Percentiles rank a stretch among this genome's conserved stretches.
phyloP scores from a whole-genome alignment of 225 moss, liverwort and hornwort species.

The Polytrichum formosum region DNA sequence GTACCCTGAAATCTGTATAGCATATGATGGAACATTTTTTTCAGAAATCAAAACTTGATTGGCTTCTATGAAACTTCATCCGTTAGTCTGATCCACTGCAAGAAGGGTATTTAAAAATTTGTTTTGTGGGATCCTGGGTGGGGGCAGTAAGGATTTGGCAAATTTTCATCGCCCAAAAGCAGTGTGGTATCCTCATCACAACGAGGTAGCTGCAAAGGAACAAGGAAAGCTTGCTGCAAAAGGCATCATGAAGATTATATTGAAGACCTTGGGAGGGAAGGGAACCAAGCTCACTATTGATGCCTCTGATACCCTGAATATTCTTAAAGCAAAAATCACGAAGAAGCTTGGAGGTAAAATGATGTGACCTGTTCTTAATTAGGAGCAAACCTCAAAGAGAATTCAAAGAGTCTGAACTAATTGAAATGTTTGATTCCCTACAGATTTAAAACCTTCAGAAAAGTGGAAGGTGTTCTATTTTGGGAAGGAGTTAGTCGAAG shows the following conservation, averaged over 20 bases:
- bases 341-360: conserved; percentile 92
- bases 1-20: too few relatives aligned
- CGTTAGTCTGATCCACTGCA: too few relatives aligned
- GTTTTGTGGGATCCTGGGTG: neutral
- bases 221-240: conserved; percentile 91
- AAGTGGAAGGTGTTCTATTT: conserved; percentile 85
- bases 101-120: too few relatives aligned
- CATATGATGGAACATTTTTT: too few relatives aligned
- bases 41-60: too few relatives aligned
- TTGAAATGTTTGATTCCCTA: conserved; percentile 30
- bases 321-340: conserved; percentile 76
- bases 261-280: conserved; percentile 97
- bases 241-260: conserved; percentile 92
- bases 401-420: conserved; percentile 18
- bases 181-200: conserved; percentile 99
- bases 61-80: too few relatives aligned
- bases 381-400: conserved; percentile 11
- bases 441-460: conserved; percentile 95
- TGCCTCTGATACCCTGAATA: conserved; percentile 85
- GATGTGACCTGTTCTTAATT: conserved; percentile 9
- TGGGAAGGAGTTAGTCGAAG: conserved; percentile 88
- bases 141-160: conserved; percentile 91
- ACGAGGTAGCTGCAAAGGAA: conserved; percentile 99
- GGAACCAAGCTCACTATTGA: conserved; percentile 93
- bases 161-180: conserved; percentile 99